Percentiles rank a stretch among this genome's conserved stretches.
Conservation (phyloP, 2,329 filamentous ascomycete genomes). For the Nannizzia gypsea region DNA sequence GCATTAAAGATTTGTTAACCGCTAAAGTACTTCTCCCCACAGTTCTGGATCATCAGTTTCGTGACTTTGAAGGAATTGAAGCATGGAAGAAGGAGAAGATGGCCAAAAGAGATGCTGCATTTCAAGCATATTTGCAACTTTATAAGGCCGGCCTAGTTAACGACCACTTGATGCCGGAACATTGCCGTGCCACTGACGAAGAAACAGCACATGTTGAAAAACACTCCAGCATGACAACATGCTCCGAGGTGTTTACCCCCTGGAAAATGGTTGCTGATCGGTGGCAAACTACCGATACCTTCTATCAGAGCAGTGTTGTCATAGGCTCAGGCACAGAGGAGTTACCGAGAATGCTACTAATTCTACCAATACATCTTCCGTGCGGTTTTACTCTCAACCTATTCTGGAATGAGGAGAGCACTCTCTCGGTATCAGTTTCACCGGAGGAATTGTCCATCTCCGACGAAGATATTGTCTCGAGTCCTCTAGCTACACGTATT, state of each 20-base stretch:
- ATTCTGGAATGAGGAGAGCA: conserved; percentile 22
- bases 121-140: conserved; percentile 62
- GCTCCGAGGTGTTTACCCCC: conserved; percentile 25
- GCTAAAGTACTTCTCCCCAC: conserved; percentile 61
- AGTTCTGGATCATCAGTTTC: conserved; percentile 52
- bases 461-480: conserved; percentile 7
- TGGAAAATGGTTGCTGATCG: conserved; percentile 27
- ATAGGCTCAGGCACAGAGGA: conserved; percentile 11
- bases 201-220: conserved; percentile 27
- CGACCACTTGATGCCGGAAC: conserved; percentile 58
- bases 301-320: conserved; percentile 16
- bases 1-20: conserved; percentile 15
- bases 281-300: conserved; percentile 17
- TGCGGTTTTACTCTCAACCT: conserved; percentile 18
- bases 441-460: conserved; percentile 6
- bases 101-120: conserved; percentile 70
- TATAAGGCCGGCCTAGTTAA: conserved; percentile 62
- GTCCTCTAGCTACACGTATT: conserved; percentile 14
- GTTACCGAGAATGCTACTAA: conserved; percentile 14
- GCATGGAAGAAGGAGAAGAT: conserved; percentile 60
- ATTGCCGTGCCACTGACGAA: conserved; percentile 26
- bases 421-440: conserved; percentile 15
- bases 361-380: conserved; percentile 19
- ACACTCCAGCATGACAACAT: conserved; percentile 19
- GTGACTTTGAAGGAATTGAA: conserved; percentile 40